Evolutionary conservation across 2,329 filamentous ascomycete species (phyloP).

Genomic region (Penicillium brasilianum): DNA sequence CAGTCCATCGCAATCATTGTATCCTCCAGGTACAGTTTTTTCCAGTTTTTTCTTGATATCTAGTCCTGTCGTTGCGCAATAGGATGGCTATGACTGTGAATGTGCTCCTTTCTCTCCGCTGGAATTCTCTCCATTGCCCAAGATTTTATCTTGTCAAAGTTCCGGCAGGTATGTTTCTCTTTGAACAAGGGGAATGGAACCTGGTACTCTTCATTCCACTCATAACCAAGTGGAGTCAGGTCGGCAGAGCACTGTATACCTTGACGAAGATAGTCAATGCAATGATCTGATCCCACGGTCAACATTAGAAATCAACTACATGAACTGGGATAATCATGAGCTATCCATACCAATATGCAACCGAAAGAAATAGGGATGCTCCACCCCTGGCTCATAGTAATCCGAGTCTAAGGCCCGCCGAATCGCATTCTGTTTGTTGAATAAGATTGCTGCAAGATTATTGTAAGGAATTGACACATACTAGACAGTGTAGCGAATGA

Average conservation of each 20-base stretch:
- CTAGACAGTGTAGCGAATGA: background rate
- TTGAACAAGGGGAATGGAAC: constrained; percentile 7
- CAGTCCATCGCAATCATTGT: background rate
- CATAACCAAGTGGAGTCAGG: constrained; percentile 3
- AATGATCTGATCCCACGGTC: background rate
- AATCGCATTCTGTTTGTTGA: constrained; percentile 1
- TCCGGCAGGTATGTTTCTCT: constrained; percentile 4
- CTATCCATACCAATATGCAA: background rate
- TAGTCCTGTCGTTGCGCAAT: background rate
- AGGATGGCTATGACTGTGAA: background rate
- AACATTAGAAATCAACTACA: background rate
- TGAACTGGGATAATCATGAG: background rate
- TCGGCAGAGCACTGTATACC: background rate
- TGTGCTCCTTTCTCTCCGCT: background rate
- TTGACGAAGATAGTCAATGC: constrained; percentile 7
- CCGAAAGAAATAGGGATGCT: constrained; percentile 4
- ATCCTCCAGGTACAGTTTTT: background rate
- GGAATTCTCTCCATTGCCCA: constrained; percentile 4
- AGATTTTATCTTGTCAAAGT: constrained; percentile 3
- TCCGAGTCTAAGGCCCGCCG: background rate
- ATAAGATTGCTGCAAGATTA: background rate
- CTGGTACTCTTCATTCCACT: constrained; percentile 5
- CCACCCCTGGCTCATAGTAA: constrained; percentile 2
- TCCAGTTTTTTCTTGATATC: too few species aligned
- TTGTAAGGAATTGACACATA: background rate